Evolutionary conservation across 495 filamentous ascomycete genomes (phyloP).

Genomic region (Annulohypoxylon maeteangense): DNA sequence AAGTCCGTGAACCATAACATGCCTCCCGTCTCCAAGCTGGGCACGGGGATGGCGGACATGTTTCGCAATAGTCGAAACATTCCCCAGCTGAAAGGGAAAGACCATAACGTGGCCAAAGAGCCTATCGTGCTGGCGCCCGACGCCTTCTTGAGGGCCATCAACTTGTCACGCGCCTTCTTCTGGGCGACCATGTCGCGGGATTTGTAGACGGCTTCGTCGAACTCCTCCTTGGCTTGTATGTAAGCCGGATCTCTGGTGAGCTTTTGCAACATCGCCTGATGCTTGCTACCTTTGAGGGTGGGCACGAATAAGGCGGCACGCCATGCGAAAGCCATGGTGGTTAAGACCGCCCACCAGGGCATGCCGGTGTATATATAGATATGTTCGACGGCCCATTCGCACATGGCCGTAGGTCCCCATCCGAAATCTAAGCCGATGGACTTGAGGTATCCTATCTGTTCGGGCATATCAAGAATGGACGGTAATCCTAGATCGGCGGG

Average conservation of each 20-base stretch:
- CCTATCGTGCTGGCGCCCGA: constrained; percentile 65
- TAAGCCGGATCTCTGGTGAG: constrained; percentile 61
- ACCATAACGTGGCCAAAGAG: constrained; percentile 67
- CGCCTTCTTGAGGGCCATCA: constrained; percentile 59
- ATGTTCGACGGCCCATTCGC: constrained; percentile 83
- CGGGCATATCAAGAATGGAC: constrained; percentile 65
- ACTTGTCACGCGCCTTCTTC: constrained; percentile 56
- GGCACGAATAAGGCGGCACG: constrained; percentile 73
- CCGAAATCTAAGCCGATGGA: constrained; percentile 86
- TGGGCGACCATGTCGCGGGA: constrained; percentile 56
- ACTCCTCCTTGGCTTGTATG: constrained; percentile 58
- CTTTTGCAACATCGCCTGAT: constrained; percentile 63
- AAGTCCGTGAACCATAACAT: constrained; percentile 83
- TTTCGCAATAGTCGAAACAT: constrained; percentile 78
- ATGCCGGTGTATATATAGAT: constrained; percentile 76
- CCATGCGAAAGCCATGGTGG: constrained; percentile 68
- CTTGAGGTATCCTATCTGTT: constrained; percentile 84
- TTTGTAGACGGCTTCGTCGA: constrained; percentile 56
- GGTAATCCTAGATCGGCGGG: constrained; percentile 53
- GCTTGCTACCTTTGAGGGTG: constrained; percentile 68
- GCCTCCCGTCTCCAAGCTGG: constrained; percentile 75
- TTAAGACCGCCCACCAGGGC: constrained; percentile 85
- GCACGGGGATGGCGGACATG: constrained; percentile 83
- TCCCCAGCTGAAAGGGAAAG: constrained; percentile 79
- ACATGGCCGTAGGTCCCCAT: constrained; percentile 74